phyloP scores from a whole-genome alignment of 169 alveolate genomes.

The Besnoitia besnoiti region DNA sequence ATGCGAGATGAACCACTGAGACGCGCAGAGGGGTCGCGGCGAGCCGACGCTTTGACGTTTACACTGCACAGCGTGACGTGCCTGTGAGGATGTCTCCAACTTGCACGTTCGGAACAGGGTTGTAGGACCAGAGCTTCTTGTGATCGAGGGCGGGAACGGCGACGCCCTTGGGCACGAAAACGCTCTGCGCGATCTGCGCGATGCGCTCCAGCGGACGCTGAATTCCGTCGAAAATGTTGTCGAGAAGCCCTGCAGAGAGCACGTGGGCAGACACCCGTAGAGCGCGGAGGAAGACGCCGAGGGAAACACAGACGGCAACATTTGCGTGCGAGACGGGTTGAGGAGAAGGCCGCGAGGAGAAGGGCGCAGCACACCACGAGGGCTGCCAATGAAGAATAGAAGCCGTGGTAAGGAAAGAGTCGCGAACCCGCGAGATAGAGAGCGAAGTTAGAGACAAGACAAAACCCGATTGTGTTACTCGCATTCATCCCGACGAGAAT shows the following conservation, averaged over 20 bases:
- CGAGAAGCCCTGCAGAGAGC: conserved; percentile 81
- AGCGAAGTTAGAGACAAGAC: neutral
- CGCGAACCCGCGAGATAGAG: neutral
- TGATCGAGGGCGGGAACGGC: conserved; percentile 94
- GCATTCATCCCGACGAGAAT: no score
- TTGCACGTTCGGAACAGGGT: conserved; percentile 85
- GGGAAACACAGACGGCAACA: no score
- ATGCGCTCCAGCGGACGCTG: conserved; percentile 96
- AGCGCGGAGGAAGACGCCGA: no score
- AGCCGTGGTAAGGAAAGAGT: neutral
- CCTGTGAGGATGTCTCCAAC: conserved; percentile 95
- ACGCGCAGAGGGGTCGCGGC: no score
- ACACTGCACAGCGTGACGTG: neutral
- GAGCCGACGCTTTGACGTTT: no score
- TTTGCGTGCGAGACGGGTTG: no score
- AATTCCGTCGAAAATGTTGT: conserved; percentile 97
- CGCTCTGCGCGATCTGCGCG: conserved; percentile 87
- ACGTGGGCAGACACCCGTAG: neutral
- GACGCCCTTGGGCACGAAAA: conserved; percentile 96
- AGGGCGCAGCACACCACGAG: no score
- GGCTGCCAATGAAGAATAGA: neutral
- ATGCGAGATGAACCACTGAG: neutral
- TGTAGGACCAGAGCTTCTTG: conserved; percentile 92
- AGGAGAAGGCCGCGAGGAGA: no score
- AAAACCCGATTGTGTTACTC: no score